Evolutionary conservation across 345 rosid species (phyloP).

Genomic region (Salix caprea): DNA sequence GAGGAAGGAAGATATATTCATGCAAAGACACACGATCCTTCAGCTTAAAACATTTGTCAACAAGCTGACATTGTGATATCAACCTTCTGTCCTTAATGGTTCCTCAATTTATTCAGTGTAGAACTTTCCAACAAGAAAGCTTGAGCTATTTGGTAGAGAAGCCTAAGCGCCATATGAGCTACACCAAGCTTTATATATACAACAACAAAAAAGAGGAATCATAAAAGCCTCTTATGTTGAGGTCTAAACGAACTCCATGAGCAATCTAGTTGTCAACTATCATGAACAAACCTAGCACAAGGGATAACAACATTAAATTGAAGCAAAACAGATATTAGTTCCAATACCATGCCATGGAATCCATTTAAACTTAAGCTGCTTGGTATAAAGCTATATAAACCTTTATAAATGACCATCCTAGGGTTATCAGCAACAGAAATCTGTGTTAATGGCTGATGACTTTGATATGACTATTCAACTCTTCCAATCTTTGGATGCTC

Average conservation of each 20-base stretch:
- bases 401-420: neutral
- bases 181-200: neutral
- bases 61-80: neutral
- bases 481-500: neutral
- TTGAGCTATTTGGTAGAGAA: neutral
- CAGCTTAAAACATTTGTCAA: neutral
- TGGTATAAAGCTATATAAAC: neutral
- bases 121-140: neutral
- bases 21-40: neutral
- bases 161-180: neutral
- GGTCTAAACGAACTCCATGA: neutral
- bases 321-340: neutral
- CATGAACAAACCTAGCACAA: neutral
- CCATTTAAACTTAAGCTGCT: neutral
- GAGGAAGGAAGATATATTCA: constrained; percentile 1
- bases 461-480: neutral
- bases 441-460: neutral
- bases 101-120: neutral
- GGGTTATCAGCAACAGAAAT: neutral
- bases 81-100: neutral
- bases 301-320: neutral
- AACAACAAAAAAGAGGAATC: neutral
- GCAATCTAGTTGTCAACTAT: neutral
- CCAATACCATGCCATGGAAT: neutral
- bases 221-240: neutral